Evolutionary conservation across 306 rosid genomes (phyloP), one percentile per base, ranked within the genome.

Genomic region (Quercus glauca): DNA sequence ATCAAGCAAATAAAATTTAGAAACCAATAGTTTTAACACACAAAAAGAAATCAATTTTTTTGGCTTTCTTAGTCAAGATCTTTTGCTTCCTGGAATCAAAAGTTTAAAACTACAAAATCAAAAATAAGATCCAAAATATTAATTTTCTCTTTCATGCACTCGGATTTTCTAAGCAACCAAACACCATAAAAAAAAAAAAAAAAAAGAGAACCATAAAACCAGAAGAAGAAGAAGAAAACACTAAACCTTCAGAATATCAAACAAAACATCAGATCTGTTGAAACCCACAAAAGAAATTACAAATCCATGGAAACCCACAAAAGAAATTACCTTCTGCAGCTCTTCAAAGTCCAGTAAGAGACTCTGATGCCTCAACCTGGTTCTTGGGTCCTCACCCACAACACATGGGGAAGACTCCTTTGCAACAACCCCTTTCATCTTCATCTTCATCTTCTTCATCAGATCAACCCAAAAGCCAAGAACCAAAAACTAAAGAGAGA

Each of bases 391-490:
- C 84, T 87, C 83, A 67, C 43, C 85, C 55, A 31, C 84, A 64
- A 81, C 89, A 58, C 72, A 60, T 1, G 90, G 82, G 29, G 83
- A 69, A 83, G 87, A 55, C 21, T 89, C 89, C 80, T 82, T 57
- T 20, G 89, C 28, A 21, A 69, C 86, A 81, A 81, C 83, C 72
- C 75, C 92, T 83, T 90, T 96, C 92, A 88, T 90, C 91, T 90
- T 96, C 97, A 86, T 93, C 99, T 90, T 96, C 92, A 88, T 90
- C 91, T 90, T 96, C 97, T 88, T 93, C 99, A 93, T 90, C 71
- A 55, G 85, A 86, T 82, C 80, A 76, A 76, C 85, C 77, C 86
- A 81, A 33, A 86, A 78, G 53, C 65, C 61, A 19, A 70, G 77
- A 83, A 26, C 59, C n/a, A 55, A 73, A 29, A 51, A 58, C 49